These are phyloP conservation scores for Sordaria brevicollis DNA, from an alignment of 495 filamentous ascomycete species.

Conservation along the genomic window DNA sequence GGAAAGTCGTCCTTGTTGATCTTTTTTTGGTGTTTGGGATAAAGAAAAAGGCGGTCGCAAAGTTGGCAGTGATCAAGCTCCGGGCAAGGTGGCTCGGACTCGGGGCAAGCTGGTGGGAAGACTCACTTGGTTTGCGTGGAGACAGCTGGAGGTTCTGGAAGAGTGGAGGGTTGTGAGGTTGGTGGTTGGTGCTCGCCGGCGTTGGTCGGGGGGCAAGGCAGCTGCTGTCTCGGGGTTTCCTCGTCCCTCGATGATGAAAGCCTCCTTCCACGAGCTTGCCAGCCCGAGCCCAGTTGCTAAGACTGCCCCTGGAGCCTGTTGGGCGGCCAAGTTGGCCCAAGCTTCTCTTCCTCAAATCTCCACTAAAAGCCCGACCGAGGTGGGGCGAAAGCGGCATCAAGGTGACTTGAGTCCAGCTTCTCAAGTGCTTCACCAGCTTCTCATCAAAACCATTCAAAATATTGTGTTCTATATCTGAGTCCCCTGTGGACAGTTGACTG, in stretches of 20 bases:
- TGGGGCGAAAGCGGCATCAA: background rate
- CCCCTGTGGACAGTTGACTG: background rate
- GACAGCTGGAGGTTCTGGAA: slow-evolving; percentile 10
- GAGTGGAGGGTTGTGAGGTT: slow-evolving; percentile 10
- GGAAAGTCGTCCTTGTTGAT: background rate
- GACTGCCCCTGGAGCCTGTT: background rate
- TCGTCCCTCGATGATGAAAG: slow-evolving; percentile 19
- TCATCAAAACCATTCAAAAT: background rate
- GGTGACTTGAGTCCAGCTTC: background rate
- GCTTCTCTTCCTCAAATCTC: slow-evolving; percentile 4
- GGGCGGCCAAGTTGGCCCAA: slow-evolving; percentile 19
- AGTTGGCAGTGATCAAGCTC: slow-evolving; percentile 5
- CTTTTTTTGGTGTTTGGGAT: slow-evolving; percentile 5
- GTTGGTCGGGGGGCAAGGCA: slow-evolving; percentile 11
- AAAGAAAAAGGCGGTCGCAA: slow-evolving; percentile 1
- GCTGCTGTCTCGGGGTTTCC: slow-evolving; percentile 1
- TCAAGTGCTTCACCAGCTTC: background rate
- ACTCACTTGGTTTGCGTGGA: slow-evolving; percentile 12
- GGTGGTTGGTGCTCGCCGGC: slow-evolving; percentile 12
- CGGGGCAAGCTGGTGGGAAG: background rate
- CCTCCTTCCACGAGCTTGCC: slow-evolving; percentile 2
- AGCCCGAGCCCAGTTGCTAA: background rate
- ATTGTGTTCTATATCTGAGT: background rate
- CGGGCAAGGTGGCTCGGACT: background rate
- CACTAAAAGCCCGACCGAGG: background rate